Conservation (phyloP, 73 alveolate genomes). For the Paramecium tetraurelia region DNA sequence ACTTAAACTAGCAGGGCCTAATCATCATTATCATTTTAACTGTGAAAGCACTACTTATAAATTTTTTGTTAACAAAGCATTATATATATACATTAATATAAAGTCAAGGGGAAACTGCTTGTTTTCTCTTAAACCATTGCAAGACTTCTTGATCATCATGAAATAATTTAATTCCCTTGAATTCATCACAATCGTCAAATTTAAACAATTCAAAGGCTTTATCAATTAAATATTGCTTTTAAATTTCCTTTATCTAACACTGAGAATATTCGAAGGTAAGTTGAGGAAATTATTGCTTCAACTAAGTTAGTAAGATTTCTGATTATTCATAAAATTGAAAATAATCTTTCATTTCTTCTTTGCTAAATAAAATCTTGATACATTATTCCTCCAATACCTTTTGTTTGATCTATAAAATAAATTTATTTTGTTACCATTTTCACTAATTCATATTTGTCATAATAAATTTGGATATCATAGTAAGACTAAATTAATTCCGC, state of each 20-base stretch:
- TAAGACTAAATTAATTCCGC: not conserved
- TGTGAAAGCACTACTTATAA: not conserved
- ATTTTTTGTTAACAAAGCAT: not conserved
- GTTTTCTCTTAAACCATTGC: not conserved
- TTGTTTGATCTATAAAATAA: not conserved
- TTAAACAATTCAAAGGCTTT: not conserved
- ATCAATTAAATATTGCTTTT: not conserved
- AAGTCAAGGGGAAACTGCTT: not conserved
- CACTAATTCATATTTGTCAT: not conserved
- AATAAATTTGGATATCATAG: not conserved
- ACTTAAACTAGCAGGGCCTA: not conserved
- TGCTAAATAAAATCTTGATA: not conserved
- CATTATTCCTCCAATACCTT: slow-evolving; percentile 5
- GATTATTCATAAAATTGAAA: not conserved
- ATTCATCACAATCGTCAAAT: slow-evolving; percentile 44
- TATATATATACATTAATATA: not conserved
- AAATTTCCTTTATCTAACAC: not conserved
- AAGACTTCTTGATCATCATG: slow-evolving; percentile 24
- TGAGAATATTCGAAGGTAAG: not conserved
- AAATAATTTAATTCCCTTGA: slow-evolving; percentile 32
- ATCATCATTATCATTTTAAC: not conserved
- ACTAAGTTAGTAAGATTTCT: not conserved
- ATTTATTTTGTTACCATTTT: not conserved
- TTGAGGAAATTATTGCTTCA: not conserved
- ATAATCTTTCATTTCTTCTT: slow-evolving; percentile 39